Evolutionary conservation across 208 protist species (phyloP), one percentile per base, ranked within the genome.

Genomic region (Crithidia expoeki): DNA sequence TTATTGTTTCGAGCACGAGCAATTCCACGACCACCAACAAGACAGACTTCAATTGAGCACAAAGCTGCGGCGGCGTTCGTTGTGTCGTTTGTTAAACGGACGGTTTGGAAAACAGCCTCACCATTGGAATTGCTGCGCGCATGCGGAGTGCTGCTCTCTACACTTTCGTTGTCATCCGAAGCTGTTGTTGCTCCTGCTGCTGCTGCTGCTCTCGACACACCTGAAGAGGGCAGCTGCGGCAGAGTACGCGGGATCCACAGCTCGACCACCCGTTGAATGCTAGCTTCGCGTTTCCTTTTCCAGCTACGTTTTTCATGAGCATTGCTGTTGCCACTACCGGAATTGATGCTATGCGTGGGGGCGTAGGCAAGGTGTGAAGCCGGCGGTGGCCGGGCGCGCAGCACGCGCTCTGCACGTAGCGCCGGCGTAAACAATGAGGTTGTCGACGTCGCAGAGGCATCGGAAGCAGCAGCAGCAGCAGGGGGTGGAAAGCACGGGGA

Each of bases 201-300:
- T 23, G n/a, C 36, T 27, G 52, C 19, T n/a, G 68, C 3, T 44
- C 7, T 34, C 4, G 4, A 10, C 9, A 34, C 5, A 4, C 16
- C 40, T 27, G 34, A 19, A 6, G 32, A 46, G 30, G 42, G 42
- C 25, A 55, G 28, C 21, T 49, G 60, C 3, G 62, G 71, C 16
- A 76, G 53, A 33, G 51, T 16, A 6, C 66, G 33, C 1, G 71
- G 71, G 11, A 76, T 65, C 71, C 71, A 76, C 52, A 76, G 53
- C 71, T 76, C 71, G 4, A 40, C 71, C 17, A 76, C 71, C 2
- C 71, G 62, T 47, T 76, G 71, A 47, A 32, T 0, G 47, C 58
- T 25, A 25, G 40, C 34, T 50, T 50, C 46, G 46, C 19, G 4
- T 23, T 21, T 19, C 14, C 19, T 50, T 4, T 50, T 50, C 4